Evolutionary conservation across 495 filamentous ascomycete genomes (phyloP), one percentile per base, ranked within the genome.

Genomic region (Aspergillus egyptiacus): DNA sequence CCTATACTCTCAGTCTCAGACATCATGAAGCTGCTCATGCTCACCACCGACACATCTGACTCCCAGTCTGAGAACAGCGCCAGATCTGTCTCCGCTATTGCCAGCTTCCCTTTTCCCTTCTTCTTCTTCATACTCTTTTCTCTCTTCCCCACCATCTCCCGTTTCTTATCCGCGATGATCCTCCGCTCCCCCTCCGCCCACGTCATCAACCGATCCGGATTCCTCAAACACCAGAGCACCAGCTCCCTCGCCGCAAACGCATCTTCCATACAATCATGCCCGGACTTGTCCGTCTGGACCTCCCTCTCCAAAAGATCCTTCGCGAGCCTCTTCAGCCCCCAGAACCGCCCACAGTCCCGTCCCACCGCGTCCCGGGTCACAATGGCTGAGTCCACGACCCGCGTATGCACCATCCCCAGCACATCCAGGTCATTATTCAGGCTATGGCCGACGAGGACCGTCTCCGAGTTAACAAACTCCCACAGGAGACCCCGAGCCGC

Each of bases 361-460:
- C 20, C 43, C 7, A 58, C 62, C 8, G 54, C 47, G n/a, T 59
- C 48, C 0, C 38, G 25, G 11, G 52, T 53, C 31, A 65, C 4
- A 9, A 58, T 51, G 1, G 55, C 53, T 13, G 57, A 48, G 46
- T 76, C 73, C 8, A 76, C 63, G 11, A 71, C 46, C 3, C 65
- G 54, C 0, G 57, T 30, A 43, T 74, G 73, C 11, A 59, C 50
- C 38, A 75, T 65, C 6, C 66, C 61, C 20, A 76, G 54, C 6
- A 64, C 68, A 28, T 61, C 56, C 2, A 75, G 52, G 40, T 73
- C 69, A 31, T 61, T 38, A 10, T 71, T 54, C 11, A 76, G 42
- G n/a, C 64, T 60, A 46, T 74, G 66, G 5, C 73, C 73, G 14
- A 74, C 53, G 0, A 76, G 47, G 9, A 76, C 59, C 3, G 73